Conservation (phyloP, 2,329 filamentous ascomycete species). For the Colletotrichum viniferum region DNA sequence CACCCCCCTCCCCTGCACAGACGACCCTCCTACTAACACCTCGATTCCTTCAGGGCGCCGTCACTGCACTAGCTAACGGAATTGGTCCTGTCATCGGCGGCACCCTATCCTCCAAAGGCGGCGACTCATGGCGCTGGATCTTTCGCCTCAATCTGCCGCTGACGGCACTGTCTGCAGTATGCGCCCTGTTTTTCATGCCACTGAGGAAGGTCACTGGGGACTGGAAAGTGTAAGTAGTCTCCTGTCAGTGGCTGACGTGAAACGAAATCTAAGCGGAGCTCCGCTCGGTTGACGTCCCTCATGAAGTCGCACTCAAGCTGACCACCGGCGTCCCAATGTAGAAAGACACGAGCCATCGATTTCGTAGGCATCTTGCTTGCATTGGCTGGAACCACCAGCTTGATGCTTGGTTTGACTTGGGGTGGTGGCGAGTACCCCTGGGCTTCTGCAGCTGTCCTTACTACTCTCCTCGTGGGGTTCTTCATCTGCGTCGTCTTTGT, state of each 20-base stretch:
- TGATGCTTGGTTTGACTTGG: constrained; percentile 60
- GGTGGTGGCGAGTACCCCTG: constrained; percentile 64
- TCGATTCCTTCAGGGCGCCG: constrained; percentile 41
- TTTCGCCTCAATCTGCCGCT: constrained; percentile 59
- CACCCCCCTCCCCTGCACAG: neutral
- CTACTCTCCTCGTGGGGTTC: constrained; percentile 55
- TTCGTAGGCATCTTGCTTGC: constrained; percentile 37
- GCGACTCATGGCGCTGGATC: constrained; percentile 57
- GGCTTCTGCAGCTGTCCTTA: constrained; percentile 58
- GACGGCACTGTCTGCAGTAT: constrained; percentile 48
- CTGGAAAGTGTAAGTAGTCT: constrained; percentile 45
- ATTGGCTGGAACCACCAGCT: constrained; percentile 47
- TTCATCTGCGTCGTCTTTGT: constrained; percentile 41
- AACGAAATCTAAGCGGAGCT: neutral
- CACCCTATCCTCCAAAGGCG: constrained; percentile 48
- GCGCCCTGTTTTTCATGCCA: constrained; percentile 61
- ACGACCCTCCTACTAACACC: neutral
- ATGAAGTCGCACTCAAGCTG: neutral
- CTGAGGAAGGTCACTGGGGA: constrained; percentile 57
- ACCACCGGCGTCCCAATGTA: neutral
- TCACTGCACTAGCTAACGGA: constrained; percentile 57
- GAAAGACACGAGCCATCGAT: constrained; percentile 55
- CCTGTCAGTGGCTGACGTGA: neutral
- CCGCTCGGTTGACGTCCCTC: neutral
- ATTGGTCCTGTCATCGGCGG: constrained; percentile 60